A percentile compares a stretch with the other conserved stretches of the same genome.
Conservation (phyloP, 768 basidiomycete species). For the Mycena galopus region DNA sequence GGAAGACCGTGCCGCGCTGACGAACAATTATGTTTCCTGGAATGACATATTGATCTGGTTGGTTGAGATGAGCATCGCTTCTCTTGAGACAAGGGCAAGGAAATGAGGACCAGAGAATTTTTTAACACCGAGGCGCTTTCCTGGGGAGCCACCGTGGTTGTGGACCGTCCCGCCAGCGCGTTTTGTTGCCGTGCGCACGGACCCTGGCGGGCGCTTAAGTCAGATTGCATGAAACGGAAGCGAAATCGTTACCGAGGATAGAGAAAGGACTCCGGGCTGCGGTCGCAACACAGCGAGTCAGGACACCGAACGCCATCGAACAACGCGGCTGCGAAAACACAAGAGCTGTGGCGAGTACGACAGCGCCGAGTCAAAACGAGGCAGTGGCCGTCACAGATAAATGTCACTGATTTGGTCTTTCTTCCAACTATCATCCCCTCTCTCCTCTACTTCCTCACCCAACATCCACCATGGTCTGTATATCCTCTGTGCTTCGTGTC, state of each 20-base stretch:
- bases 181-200: constrained; percentile 95
- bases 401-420: background rate
- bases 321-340: background rate
- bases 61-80: constrained; percentile 17
- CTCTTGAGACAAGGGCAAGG: background rate
- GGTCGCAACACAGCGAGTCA: constrained; percentile 46
- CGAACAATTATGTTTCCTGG: constrained; percentile 97
- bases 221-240: background rate
- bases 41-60: constrained; percentile 90
- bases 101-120: constrained; percentile 87
- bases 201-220: constrained; percentile 53
- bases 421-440: no score
- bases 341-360: background rate
- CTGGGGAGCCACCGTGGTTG: constrained; percentile 94
- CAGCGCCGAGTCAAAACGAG: constrained; percentile 57
- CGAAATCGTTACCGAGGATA: constrained; percentile 47
- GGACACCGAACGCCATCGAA: background rate
- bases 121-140: constrained; percentile 94
- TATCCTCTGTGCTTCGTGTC: background rate
- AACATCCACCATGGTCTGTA: constrained; percentile 15
- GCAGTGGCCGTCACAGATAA: constrained; percentile 52
- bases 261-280: constrained; percentile 63
- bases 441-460: background rate
- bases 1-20: constrained; percentile 93
- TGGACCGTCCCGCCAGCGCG: constrained; percentile 94